A percentile compares a stretch with the other conserved stretches of the same genome.
phyloP scores from a whole-genome alignment of 75 land plant species.

The Isoetes taiwanensis region DNA sequence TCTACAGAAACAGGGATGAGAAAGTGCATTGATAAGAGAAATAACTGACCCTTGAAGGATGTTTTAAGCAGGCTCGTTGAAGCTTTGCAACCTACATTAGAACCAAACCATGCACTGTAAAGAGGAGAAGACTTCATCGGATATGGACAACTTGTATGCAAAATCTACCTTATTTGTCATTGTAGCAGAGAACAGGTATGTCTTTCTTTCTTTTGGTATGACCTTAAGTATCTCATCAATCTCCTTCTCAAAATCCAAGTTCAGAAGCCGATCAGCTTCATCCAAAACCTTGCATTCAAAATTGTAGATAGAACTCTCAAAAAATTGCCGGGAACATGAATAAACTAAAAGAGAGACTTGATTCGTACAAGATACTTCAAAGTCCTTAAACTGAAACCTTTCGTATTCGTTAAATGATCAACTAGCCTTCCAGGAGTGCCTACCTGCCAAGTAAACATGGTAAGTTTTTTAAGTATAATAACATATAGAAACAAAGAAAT shows the following conservation, averaged over 20 bases:
- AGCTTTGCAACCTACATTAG: slow-evolving; percentile 59
- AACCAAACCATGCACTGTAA: not conserved
- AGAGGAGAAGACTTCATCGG: not conserved
- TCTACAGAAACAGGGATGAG: too few species aligned
- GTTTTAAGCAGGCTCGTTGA: slow-evolving; percentile 69
- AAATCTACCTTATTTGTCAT: slow-evolving; percentile 79
- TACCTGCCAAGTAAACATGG: slow-evolving; percentile 28
- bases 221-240: slow-evolving; percentile 81
- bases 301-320: not conserved
- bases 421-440: slow-evolving; percentile 89
- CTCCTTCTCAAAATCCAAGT: slow-evolving; percentile 82
- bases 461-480: not conserved
- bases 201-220: slow-evolving; percentile 56
- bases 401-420: slow-evolving; percentile 86
- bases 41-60: slow-evolving; percentile 69
- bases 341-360: not conserved
- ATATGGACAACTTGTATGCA: not conserved
- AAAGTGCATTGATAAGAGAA: too few species aligned
- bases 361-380: slow-evolving; percentile 64
- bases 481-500: not conserved
- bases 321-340: not conserved
- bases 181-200: slow-evolving; percentile 91
- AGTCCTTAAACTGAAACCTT: slow-evolving; percentile 73
- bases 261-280: slow-evolving; percentile 85
- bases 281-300: slow-evolving; percentile 56